Evolutionary conservation across 1,284 basidiomycete species (phyloP), one percentile per base, ranked within the genome.

Genomic region (Naganishia cerealis): DNA sequence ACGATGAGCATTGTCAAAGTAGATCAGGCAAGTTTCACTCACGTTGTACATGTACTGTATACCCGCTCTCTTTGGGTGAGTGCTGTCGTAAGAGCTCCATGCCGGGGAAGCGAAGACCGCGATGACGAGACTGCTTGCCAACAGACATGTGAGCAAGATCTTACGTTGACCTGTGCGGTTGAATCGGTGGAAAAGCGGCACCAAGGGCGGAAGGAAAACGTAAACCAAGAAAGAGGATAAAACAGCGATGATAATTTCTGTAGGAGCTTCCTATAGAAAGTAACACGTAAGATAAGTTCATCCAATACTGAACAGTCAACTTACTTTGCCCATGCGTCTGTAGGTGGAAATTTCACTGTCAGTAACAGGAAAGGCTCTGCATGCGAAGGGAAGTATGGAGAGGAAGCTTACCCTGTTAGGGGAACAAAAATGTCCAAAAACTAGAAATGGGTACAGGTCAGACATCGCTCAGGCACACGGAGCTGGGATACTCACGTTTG

Each of bases 31-130:
- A 24, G 46, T 16, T 66, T 26, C 7, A 81, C 87, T 73, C 73
- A 92, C 91, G 78, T 98, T 94, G 80, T 95, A 92, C 73, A 88
- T 85, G 77, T 94, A 90, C 67, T 97, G 82, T 26, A 94, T 85
- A 73, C 91, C 94, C 53, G 96, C 72, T 62, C 95, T 83, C 80
- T 94, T 93, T 70, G 94, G 95, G 77, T 97, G 94, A 82, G 87
- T 87, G 15, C 76, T 78, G 75, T 97, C 92, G 77, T 94, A 99
- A 0, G 89, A 87, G 12, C 81, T 81, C 73, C 87, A 84, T 70
- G 80, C 78, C 1, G 87, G 77, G 8, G 75, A 83, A 72, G 89
- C 90, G 66, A 90, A 83, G 0, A 87, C 84, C 67, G 88, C 87
- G 18, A 84, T 75, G 3, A 86, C 76, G 0, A 82, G 65, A 10